phyloP scores from a whole-genome alignment of 495 filamentous ascomycete genomes.

The Penicillium pancosmium region DNA sequence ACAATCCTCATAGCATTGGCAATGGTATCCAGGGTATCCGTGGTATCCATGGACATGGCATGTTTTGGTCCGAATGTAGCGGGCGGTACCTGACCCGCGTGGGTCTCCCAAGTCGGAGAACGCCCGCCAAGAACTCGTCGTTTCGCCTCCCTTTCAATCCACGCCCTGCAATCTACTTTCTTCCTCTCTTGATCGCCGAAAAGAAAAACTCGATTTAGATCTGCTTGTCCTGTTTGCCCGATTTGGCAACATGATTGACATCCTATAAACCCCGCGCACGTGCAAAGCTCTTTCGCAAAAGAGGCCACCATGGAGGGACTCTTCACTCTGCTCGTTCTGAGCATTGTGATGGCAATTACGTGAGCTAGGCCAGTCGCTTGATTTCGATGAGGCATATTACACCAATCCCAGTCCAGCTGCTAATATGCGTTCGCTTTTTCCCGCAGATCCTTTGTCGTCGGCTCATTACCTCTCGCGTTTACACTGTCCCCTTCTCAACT shows the following conservation, averaged over 20 bases:
- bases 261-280: conserved; percentile 26
- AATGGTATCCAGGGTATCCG: no score
- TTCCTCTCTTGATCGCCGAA: conserved; percentile 7
- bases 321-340: conserved; percentile 80
- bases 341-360: conserved; percentile 94
- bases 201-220: conserved; percentile 1
- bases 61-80: conserved; percentile 20
- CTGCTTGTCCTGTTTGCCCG: conserved; percentile 6
- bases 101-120: conserved; percentile 10
- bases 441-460: conserved; percentile 88
- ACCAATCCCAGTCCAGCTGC: background rate
- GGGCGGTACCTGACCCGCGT: conserved; percentile 25
- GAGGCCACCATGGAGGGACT: conserved; percentile 70
- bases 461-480: conserved; percentile 89
- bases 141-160: background rate
- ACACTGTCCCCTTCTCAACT: conserved; percentile 86
- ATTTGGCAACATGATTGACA: conserved; percentile 27
- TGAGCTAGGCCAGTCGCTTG: conserved; percentile 47
- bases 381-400: conserved; percentile 11
- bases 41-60: conserved; percentile 14
- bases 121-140: background rate
- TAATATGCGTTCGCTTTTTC: conserved; percentile 26
- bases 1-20: no score
- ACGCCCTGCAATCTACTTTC: conserved; percentile 1
- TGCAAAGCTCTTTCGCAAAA: conserved; percentile 30